These are phyloP conservation scores for Pichia cactophila DNA, from an alignment of 1,139 yeast species.

Conservation along the genomic window DNA sequence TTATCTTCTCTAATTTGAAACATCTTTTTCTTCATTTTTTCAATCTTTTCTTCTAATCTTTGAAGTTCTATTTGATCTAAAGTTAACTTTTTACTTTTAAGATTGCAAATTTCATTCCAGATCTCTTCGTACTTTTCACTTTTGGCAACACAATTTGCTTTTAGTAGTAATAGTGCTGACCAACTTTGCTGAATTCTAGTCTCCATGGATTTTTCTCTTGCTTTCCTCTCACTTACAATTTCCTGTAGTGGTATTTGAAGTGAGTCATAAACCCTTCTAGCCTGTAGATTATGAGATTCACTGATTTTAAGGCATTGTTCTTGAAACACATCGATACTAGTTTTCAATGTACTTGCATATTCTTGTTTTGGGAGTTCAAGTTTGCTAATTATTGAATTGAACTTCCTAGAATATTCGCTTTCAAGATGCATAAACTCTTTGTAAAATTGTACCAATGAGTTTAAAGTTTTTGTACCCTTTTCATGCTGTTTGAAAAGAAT, in stretches of 20 bases:
- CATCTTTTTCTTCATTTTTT: slow-evolving; percentile 45
- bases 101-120: slow-evolving; percentile 51
- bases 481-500: slow-evolving; percentile 42
- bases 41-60: slow-evolving; percentile 53
- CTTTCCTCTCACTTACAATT: slow-evolving; percentile 36
- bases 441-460: slow-evolving; percentile 40
- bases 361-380: slow-evolving; percentile 49
- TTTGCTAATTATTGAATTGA: slow-evolving; percentile 43
- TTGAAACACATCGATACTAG: slow-evolving; percentile 52
- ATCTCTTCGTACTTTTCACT: slow-evolving; percentile 52
- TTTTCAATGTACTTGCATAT: slow-evolving; percentile 47
- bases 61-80: slow-evolving; percentile 77
- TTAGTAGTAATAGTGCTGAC: slow-evolving; percentile 34
- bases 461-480: slow-evolving; percentile 35
- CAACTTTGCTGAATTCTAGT: slow-evolving; percentile 35
- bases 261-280: slow-evolving; percentile 33
- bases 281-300: slow-evolving; percentile 39
- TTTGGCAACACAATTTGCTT: slow-evolving; percentile 33
- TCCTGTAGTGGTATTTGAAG: slow-evolving; percentile 37
- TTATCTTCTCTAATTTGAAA: slow-evolving; percentile 48
- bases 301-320: slow-evolving; percentile 48
- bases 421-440: slow-evolving; percentile 53
- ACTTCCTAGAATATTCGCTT: slow-evolving; percentile 57
- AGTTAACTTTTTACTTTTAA: slow-evolving; percentile 57
- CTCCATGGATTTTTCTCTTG: slow-evolving; percentile 41